Percentiles rank a stretch among this genome's conserved stretches.
These are phyloP conservation scores for Zygosaccharomyces pseudobailii DNA, from an alignment of 1,139 yeast genomes.

Conservation along the genomic window DNA sequence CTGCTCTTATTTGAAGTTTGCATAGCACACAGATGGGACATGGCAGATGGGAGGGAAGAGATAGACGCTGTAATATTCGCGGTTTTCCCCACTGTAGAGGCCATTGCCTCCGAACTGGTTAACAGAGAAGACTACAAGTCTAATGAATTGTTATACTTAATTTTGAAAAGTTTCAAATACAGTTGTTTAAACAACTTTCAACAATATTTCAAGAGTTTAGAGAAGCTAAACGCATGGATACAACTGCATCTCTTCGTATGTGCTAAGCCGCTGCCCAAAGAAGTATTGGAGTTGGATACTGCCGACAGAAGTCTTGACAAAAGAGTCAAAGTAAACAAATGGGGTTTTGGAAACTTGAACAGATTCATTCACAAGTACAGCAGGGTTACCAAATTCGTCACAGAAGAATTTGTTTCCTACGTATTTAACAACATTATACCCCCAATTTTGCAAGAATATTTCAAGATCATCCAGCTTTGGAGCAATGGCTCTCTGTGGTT, in stretches of 20 bases:
- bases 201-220: conserved; percentile 43
- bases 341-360: conserved; percentile 69
- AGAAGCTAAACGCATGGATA: conserved; percentile 60
- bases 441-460: conserved; percentile 53
- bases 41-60: conserved; percentile 42
- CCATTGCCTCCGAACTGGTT: conserved; percentile 42
- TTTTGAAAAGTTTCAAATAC: conserved; percentile 62
- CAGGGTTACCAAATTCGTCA: conserved; percentile 31
- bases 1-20: conserved; percentile 53
- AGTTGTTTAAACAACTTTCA: conserved; percentile 56
- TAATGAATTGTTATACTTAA: conserved; percentile 56
- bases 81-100: conserved; percentile 55
- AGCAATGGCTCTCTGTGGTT: conserved; percentile 49
- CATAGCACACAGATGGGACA: conserved; percentile 55
- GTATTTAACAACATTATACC: conserved; percentile 56
- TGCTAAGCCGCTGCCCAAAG: conserved; percentile 56
- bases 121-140: conserved; percentile 37
- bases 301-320: conserved; percentile 48
- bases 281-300: conserved; percentile 47
- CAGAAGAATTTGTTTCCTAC: conserved; percentile 44
- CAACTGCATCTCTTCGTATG: conserved; percentile 52
- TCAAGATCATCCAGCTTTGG: conserved; percentile 59
- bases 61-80: conserved; percentile 45
- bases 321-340: conserved; percentile 59
- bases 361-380: conserved; percentile 44